Evolutionary conservation across 345 rosid genomes (phyloP), one percentile per base, ranked within the genome.

Genomic region (Pseudoturritis turrita): DNA sequence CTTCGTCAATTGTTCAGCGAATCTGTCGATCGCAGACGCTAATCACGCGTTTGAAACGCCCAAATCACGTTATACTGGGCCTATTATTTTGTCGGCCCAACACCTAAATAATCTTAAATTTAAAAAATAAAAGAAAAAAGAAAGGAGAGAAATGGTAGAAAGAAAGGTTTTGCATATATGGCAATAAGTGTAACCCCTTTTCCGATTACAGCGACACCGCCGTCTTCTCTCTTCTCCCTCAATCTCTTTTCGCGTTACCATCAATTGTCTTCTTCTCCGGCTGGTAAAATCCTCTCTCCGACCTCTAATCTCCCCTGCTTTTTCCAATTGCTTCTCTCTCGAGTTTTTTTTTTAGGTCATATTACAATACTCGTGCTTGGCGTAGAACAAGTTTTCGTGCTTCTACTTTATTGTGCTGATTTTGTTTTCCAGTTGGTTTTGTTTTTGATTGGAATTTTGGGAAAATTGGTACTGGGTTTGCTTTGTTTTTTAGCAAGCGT

Each of bases 151-250:
- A 57, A 57, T 37, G 45, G 10, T 4, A 19, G 5, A 37, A 49
- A 3, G 17, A 19, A 65, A 9, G 52, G 26, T 9, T 22, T 18
- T 50, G 28, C 9, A 44, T 39, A 31, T 10, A 44, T 75, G 79
- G 70, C 79, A 75, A 18, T 45, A 53, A 68, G 58, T 14, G 29
- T 53, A 75, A 75, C 79, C 25, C 80, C 80, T 33, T 76, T 80
- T 63, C 86, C 89, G 81, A 79, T 69, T 25, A 65, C 85, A 61
- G 29, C 84, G 12, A 60, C 86, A 13, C 80, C 81, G 19, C 61
- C 81, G 23, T 68, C 79, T 36, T 69, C 66, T 45, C 71, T 81
- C 57, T 67, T 80, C 61, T 74, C 85, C 57, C 57, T 83, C 66
- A 64, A 28, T 80, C 74, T 79, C 18, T 56, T 78, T 49, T 62